Evolutionary conservation across 2,329 filamentous ascomycete species (phyloP), one percentile per base, ranked within the genome.

Genomic region (Aspergillus ibericus): DNA sequence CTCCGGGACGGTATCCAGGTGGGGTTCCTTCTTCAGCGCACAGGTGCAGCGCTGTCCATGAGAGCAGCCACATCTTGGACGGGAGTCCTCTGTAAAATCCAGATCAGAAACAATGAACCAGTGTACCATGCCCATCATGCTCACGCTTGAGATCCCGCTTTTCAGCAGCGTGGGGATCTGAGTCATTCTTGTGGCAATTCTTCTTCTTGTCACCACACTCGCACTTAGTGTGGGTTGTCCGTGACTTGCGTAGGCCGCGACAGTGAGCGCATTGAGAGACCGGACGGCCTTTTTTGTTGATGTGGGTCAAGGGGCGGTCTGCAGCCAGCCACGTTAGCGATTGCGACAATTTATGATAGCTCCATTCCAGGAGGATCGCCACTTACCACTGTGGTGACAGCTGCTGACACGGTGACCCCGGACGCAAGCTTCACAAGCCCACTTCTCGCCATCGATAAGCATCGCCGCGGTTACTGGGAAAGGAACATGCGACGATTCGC

Each of bases 231-330:
- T 98, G 95, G 65, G 93, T 91, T 59, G 93, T 89, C 70, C 95
- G 91, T 77, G 92, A 93, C 84, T 98, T 98, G 81, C 95, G 93
- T 83, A 96, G 89, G 67, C 90, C 87, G 76, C 95, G 93, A 80
- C 95, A 99, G 80, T 99, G 95, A 68, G 92, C 86, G 80, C 95
- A 99, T 88, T 99, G 95, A 70, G 95, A 96, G 68, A 98, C 92
- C 62, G 95, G 95, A 20, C 93, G 90, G 72, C 93, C 93, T 82
- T 98, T 98, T 78, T 96, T 96, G 79, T 96, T 96, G 81, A 97
- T 96, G 77, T 96, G 92, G 73, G 91, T 89, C 66, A 98, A 84
- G 65, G 91, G 91, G 68, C 93, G 91, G 78, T 97, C 95, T 96
- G 71, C 56, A 59, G 49, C 38, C 51, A 35, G 38, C 34, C 22